Base-by-base conservation (phyloP, 257 asterid species). In the Gentiana macrophylla region DNA sequence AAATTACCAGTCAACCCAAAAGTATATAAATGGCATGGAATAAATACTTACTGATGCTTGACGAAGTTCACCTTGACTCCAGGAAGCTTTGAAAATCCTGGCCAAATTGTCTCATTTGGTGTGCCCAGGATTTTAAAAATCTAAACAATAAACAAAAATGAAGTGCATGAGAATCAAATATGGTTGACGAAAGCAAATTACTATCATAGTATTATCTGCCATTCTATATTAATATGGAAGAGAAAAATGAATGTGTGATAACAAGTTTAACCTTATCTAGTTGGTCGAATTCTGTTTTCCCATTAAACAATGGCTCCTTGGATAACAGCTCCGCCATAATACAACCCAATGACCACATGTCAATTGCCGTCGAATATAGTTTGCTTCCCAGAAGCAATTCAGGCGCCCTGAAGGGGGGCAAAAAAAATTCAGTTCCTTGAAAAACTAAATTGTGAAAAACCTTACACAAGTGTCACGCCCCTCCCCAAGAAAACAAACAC, bases 291-390 rank as follows among this genome's bases (percentile, higher is more conserved):
- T 89, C 97, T 2, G 81, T 55, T 65, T 81, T 78, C 59, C 97
- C 97, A 55, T 74, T 79, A 63, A 89, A 89, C 64, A 89, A 50
- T 12, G 97, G 92, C 67, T 68, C 80, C 69, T 78, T 81, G 4
- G 80, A 74, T 52, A 89, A 70, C 37, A 89, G 64, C 64, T 89
- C 95, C 6, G 94, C 94, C 95, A 89, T 85, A 49, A 89, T 83
- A 70, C 97, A 89, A n/a, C 97, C 97, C 55, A 86, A 55, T 1
- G 97, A 89, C 97, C 97, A 89, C 92, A 86, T 89, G 65, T 89
- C 97, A 48, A 89, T 81, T 60, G 95, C 95, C 4, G 94, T 86
- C 34, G 97, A 83, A 71, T 89, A 89, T 55, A 76, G 79, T 59
- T 72, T 83, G 49, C 87, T 82, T 67, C 97, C 97, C 77, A 89